Conservation (phyloP, 2,329 filamentous ascomycete species). For the Phialocephala sp. region DNA sequence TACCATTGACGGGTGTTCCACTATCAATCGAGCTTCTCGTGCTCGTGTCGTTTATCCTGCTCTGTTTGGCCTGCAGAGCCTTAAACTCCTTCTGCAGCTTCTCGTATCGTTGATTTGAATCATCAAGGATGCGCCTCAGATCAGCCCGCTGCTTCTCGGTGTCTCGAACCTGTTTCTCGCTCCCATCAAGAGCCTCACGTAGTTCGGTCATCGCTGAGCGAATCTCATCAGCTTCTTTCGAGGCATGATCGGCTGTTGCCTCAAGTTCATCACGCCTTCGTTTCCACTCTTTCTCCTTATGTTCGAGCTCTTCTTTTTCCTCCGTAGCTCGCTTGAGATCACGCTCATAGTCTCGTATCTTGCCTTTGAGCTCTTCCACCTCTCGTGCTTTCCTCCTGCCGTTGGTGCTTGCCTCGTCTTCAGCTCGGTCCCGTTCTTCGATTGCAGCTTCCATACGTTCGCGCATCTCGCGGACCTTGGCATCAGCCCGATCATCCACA, state of each 20-base stretch:
- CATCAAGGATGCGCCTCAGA: constrained; percentile 76
- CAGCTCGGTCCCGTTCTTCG: constrained; percentile 91
- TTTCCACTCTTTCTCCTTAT: constrained; percentile 75
- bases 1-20: constrained; percentile 41
- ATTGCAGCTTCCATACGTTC: constrained; percentile 85
- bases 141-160: constrained; percentile 82
- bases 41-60: constrained; percentile 40
- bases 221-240: constrained; percentile 76
- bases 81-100: constrained; percentile 75
- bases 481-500: constrained; percentile 81
- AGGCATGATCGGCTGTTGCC: constrained; percentile 66
- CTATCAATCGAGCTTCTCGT: constrained; percentile 43
- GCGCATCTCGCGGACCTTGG: constrained; percentile 85
- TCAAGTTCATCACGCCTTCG: constrained; percentile 79
- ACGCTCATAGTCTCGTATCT: constrained; percentile 81
- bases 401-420: constrained; percentile 84
- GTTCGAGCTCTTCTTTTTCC: constrained; percentile 80
- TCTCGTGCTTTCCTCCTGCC: constrained; percentile 80
- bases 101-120: constrained; percentile 77
- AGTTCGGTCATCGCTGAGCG: constrained; percentile 78
- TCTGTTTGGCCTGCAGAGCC: constrained; percentile 53
- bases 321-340: constrained; percentile 72
- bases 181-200: constrained; percentile 81
- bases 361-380: constrained; percentile 81
- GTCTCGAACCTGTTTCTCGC: constrained; percentile 83